These are phyloP conservation scores for Sugiyamaella mastotermitis DNA, from an alignment of 805 yeast genomes.

Conservation along the genomic window DNA sequence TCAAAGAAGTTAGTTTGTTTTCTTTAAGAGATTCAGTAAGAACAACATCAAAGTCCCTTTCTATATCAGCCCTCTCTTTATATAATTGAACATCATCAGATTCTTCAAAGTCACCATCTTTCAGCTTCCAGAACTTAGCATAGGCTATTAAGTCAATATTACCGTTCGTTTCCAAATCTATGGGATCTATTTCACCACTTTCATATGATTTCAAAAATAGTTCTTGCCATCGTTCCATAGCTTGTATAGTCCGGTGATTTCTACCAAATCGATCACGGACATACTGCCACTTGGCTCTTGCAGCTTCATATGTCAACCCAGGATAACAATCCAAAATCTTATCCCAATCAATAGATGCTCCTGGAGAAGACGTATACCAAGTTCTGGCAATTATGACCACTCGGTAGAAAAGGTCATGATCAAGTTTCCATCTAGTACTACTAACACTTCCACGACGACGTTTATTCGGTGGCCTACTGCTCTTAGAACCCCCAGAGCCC, in stretches of 20 bases:
- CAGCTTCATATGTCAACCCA: conserved; percentile 36
- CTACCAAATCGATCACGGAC: conserved; percentile 60
- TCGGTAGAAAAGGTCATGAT: conserved; percentile 39
- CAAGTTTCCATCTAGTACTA: background rate
- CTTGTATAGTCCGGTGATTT: conserved; percentile 46
- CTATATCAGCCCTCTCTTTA: conserved; percentile 37
- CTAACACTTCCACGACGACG: background rate
- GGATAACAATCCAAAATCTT: conserved; percentile 47
- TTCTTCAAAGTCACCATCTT: conserved; percentile 33
- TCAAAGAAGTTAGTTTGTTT: conserved; percentile 28
- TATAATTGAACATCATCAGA: conserved; percentile 22
- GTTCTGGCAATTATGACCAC: conserved; percentile 65
- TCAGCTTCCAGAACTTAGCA: conserved; percentile 59
- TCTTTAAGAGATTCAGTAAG: conserved; percentile 21
- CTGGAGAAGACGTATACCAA: conserved; percentile 38
- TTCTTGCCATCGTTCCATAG: conserved; percentile 57
- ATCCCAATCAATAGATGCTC: conserved; percentile 55
- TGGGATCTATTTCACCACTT: conserved; percentile 35
- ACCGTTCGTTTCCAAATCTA: conserved; percentile 35
- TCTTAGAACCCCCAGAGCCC: too few relatives aligned
- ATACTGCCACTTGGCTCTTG: conserved; percentile 65
- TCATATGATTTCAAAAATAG: conserved; percentile 55
- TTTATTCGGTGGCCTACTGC: too few relatives aligned
- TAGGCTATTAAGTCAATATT: conserved; percentile 46
- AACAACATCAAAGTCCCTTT: conserved; percentile 39